Evolutionary conservation across 2,329 filamentous ascomycete species (phyloP).

Genomic region (Geoglossum cookeanum): DNA sequence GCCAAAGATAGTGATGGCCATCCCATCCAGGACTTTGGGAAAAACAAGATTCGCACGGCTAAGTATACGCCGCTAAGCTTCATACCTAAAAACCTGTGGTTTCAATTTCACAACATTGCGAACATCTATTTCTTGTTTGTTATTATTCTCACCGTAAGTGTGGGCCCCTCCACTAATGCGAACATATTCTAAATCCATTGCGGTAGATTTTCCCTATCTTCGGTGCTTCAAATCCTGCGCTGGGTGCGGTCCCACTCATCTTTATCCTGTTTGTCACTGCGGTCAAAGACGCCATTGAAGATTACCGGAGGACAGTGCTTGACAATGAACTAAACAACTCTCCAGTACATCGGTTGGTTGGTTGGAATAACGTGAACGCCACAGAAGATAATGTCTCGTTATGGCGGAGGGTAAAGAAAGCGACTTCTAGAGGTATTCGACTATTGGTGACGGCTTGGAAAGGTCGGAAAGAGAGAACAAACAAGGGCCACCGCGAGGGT

Average conservation of each 20-base stretch:
- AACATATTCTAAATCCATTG: slow-evolving; percentile 7
- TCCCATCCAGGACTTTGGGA: slow-evolving; percentile 48
- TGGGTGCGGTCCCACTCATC: slow-evolving; percentile 81
- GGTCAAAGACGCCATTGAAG: slow-evolving; percentile 88
- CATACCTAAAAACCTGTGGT: slow-evolving; percentile 88
- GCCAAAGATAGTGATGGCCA: slow-evolving; percentile 66
- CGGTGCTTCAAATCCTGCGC: slow-evolving; percentile 71
- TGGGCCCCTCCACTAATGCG: neutral
- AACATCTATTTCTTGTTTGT: slow-evolving; percentile 97
- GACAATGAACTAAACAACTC: slow-evolving; percentile 95
- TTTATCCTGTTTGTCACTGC: slow-evolving; percentile 78
- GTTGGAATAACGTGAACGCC: slow-evolving; percentile 88
- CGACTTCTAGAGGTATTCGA: slow-evolving; percentile 43
- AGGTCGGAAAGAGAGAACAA: slow-evolving; percentile 26
- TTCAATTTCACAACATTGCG: slow-evolving; percentile 96
- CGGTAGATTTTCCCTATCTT: slow-evolving; percentile 88
- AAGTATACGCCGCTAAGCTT: slow-evolving; percentile 96
- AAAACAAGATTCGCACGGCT: slow-evolving; percentile 94
- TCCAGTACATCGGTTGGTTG: slow-evolving; percentile 69
- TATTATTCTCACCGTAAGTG: slow-evolving; percentile 79
- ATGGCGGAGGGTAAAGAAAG: slow-evolving; percentile 87
- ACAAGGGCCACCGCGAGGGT: slow-evolving; percentile 30
- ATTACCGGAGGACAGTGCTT: slow-evolving; percentile 76
- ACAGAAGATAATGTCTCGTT: slow-evolving; percentile 65
- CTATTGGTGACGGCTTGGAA: slow-evolving; percentile 33